Base-by-base conservation (phyloP, 371 early-diverging fungal species). In the Mortierella sp. region DNA sequence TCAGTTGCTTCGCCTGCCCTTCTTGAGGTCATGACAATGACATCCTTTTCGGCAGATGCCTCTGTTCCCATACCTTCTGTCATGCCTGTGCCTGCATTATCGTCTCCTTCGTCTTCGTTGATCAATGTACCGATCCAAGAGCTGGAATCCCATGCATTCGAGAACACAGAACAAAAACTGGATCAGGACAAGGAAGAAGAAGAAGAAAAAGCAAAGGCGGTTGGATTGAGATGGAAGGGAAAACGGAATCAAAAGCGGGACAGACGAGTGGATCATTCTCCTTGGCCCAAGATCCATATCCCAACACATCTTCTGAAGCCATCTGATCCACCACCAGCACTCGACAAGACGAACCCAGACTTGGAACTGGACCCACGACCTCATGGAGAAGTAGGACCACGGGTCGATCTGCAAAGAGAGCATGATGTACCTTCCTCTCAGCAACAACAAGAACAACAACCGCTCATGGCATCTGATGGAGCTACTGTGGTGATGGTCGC, bases 251-350 rank as follows among this genome's bases (percentile, higher is more conserved):
- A 26, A 26, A 24, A 26, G 3, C 49, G 21, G 7, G 49, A 48
- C 10, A 45, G 6, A 13, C 14, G 26, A 13, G 49, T 48, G 21
- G 49, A 48, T 48, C 21, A 24, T 16, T 6, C 10, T n/a, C 49
- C 49, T 3, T 8, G 21, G 4, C 26, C 26, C 49, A 48, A 48
- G 24, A 48, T 26, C 8, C 49, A 26, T 48, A 16, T 48, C 3
- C 49, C 49, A 48, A 48, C 26, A 26, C 49, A 48, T 16, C 49
- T 48, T 2, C 26, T 48, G 49, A 48, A 48, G 26, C 49, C 21
- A 24, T 24, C 49, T 10, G 26, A 19, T 12, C 14, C 26, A 8
- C 9, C 16, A 23, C 10, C 49, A 19, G 6, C 19, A 21, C 10
- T 6, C n/a, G 9, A 26, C 7, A 26, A 48, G 24, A 48, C 47